Base-by-base conservation (phyloP, 1,284 basidiomycete species). In the Marasmius fiardii region DNA sequence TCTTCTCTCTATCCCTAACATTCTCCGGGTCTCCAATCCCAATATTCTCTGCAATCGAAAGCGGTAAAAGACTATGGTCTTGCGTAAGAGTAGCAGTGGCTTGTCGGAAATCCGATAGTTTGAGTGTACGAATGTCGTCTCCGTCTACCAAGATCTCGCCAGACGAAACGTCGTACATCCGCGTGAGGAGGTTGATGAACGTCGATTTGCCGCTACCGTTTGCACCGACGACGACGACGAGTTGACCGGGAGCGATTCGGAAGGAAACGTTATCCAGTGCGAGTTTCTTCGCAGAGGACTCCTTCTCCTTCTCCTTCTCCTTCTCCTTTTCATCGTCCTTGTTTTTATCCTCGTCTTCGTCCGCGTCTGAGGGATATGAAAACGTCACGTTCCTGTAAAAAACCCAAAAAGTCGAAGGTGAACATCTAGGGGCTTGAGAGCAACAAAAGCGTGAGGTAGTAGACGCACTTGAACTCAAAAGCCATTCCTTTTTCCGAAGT, bases 141-240 rank as follows among this genome's bases (percentile, higher is more conserved):
- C 69, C 71, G 51, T 80, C 74, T 26, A 81, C 66, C 4, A 75
- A 60, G 5, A 81, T 60, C 12, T 67, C 56, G 0, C 79, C 79
- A 0, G 68, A 68, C 1, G 67, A 67, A 0, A 71, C 67, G 21
- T 77, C 74, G 57, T 77, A 79, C n/a, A 79, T 61, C 0, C 78
- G 69, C 0, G 74, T 67, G 3, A 81, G 64, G 4, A 82, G 69
- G 39, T 74, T 75, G 39, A 76, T 62, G 11, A 78, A 59, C 0
- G 76, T 76, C 1, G 74, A 74, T 55, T 79, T 78, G 4, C 76
- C 47, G 41, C 71, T 72, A 16, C 78, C 78, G 53, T 77, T 78
- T 4, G 66, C 65, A 18, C 76, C 77, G 14, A 79, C 78, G 26
- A 81, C 69, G 21, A 82, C 74, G 0, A 78, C 74, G 2, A 53